Evolutionary conservation across 2,329 filamentous ascomycete species (phyloP), one percentile per base, ranked within the genome.

Genomic region (Saccharata proteae): DNA sequence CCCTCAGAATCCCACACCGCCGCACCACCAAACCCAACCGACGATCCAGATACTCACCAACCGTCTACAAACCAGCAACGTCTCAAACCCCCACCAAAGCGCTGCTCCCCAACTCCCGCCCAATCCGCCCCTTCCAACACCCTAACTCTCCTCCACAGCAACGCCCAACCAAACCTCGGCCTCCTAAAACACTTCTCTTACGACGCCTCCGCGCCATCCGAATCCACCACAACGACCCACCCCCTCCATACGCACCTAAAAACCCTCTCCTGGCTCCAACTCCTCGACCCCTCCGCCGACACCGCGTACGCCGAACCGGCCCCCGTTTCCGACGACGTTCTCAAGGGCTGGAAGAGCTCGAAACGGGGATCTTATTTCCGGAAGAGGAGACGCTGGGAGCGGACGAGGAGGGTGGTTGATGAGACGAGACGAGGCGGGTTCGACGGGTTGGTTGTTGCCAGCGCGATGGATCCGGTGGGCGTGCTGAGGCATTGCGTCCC

Each of bases 101-200:
- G 32, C 25, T 31, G 23, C 38, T 17, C 15, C 38, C 13, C 47
- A 43, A 44, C 53, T 14, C 47, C 66, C 34, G 70, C 77, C 16
- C 71, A 80, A 41, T 83, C 70, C 47, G 75, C 74, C 16, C 63
- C 57, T 30, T 74, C 69, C 39, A 93, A 84, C 57, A 88, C 77
- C 38, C 73, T 83, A 40, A 93, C 85, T 1, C 55, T 93, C 30
- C 58, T 93, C 19, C 85, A 93, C 55, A 61, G 77, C 30, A 84
- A 86, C 54, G 72, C 78, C 17, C 85, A 93, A 54, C 81, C 85
- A 2, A 96, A 94, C 52, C 72, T 96, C 36, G 77, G 77, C 12
- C 70, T 90, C 29, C 69, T 98, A 13, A 82, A 82, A 51, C 92
- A 93, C 64, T 96, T 93, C 59, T 74, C 75, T 53, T 96, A 77